These are phyloP conservation scores for Prunus persica DNA, from an alignment of 306 rosid species.

Conservation along the genomic window DNA sequence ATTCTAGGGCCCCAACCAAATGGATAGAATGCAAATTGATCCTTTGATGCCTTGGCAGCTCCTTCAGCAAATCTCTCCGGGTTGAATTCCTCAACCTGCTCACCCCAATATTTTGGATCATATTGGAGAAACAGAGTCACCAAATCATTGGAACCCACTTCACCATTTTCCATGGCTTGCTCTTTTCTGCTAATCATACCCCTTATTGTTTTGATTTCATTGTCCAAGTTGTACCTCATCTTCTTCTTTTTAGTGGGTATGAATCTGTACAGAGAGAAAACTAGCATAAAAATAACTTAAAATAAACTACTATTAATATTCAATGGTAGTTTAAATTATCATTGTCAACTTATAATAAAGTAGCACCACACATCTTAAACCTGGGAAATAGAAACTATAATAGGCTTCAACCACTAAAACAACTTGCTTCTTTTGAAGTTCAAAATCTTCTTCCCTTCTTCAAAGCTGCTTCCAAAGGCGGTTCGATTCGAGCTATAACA, in stretches of 20 bases:
- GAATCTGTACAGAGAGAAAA: slow-evolving; percentile 18
- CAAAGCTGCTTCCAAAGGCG: slow-evolving; percentile 42
- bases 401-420: slow-evolving; percentile 37
- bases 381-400: slow-evolving; percentile 36
- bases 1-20: slow-evolving; percentile 53
- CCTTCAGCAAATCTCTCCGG: slow-evolving; percentile 45
- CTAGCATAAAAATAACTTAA: background rate
- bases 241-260: slow-evolving; percentile 42
- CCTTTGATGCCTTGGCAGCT: slow-evolving; percentile 33
- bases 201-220: slow-evolving; percentile 28
- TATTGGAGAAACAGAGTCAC: slow-evolving; percentile 27
- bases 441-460: slow-evolving; percentile 46
- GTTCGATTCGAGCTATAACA: slow-evolving; percentile 41
- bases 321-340: too few relatives aligned
- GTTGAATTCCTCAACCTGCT: slow-evolving; percentile 32
- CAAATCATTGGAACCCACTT: slow-evolving; percentile 27
- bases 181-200: slow-evolving; percentile 32
- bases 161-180: slow-evolving; percentile 25
- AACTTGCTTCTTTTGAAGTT: slow-evolving; percentile 38
- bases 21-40: slow-evolving; percentile 36
- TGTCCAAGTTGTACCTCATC: slow-evolving; percentile 29
- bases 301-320: too few relatives aligned
- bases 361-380: slow-evolving; percentile 24
- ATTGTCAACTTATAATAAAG: too few relatives aligned
- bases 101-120: slow-evolving; percentile 36